Percentiles rank a stretch among this genome's conserved stretches.
phyloP scores from a whole-genome alignment of 306 rosid genomes.

The Pyrus bretschneideri region DNA sequence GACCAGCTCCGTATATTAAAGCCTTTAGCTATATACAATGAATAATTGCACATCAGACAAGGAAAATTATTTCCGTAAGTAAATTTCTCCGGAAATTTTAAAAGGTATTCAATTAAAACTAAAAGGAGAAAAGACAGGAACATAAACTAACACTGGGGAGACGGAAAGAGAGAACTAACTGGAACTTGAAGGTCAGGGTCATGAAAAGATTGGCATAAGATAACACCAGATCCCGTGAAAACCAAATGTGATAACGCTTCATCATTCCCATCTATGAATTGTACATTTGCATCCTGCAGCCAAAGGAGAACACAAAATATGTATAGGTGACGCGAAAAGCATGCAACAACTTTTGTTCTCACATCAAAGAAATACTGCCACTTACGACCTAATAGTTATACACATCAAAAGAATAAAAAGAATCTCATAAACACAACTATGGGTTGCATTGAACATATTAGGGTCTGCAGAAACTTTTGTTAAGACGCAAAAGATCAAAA shows the following conservation, averaged over 20 bases:
- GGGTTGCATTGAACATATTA: not conserved
- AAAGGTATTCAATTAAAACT: not conserved
- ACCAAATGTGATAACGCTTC: conserved; percentile 50
- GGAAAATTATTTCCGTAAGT: not conserved
- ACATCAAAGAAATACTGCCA: not conserved
- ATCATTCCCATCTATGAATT: conserved; percentile 35
- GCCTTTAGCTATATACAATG: conserved; percentile 53
- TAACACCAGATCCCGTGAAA: conserved; percentile 74
- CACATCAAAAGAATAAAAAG: not conserved
- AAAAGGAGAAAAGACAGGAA: no score
- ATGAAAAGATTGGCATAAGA: conserved; percentile 62
- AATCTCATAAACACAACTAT: not conserved
- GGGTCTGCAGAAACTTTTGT: not conserved
- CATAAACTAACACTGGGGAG: not conserved
- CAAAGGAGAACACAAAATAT: conserved; percentile 5
- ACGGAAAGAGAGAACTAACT: conserved; percentile 35
- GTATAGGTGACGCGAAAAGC: not conserved
- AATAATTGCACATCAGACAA: conserved; percentile 2
- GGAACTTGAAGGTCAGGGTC: conserved; percentile 65
- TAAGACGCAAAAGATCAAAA: not conserved
- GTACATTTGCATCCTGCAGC: conserved; percentile 49
- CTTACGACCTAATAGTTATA: not conserved
- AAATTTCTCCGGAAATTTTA: not conserved
- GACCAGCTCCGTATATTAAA: conserved; percentile 78
- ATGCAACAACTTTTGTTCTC: not conserved